These are phyloP conservation scores for Leptographium galeiforme DNA, from an alignment of 2,329 filamentous ascomycete species.

Conservation along the genomic window DNA sequence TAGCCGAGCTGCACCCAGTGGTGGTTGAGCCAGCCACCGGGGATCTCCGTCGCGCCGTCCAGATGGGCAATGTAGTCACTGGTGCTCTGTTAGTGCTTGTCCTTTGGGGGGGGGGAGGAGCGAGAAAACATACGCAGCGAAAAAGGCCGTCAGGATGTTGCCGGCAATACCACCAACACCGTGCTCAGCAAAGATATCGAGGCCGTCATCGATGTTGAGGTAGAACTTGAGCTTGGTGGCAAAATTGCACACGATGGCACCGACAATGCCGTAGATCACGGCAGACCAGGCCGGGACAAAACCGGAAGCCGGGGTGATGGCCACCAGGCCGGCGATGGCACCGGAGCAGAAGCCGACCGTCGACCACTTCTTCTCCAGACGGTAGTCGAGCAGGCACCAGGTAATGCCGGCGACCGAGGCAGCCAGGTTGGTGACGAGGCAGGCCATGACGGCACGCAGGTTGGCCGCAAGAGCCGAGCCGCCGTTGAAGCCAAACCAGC, in stretches of 20 bases:
- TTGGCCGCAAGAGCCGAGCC: slow-evolving; percentile 71
- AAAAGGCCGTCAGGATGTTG: slow-evolving; percentile 65
- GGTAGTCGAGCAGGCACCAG: slow-evolving; percentile 78
- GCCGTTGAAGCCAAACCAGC: slow-evolving; percentile 95
- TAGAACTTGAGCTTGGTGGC: slow-evolving; percentile 68
- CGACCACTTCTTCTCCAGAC: slow-evolving; percentile 86
- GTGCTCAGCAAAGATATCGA: slow-evolving; percentile 88
- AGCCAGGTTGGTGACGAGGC: slow-evolving; percentile 75
- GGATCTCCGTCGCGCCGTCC: slow-evolving; percentile 46
- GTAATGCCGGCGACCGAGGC: slow-evolving; percentile 70
- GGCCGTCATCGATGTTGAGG: slow-evolving; percentile 70
- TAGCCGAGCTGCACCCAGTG: slow-evolving; percentile 60
- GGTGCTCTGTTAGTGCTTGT: slow-evolving; percentile 5
- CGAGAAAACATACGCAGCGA: slow-evolving; percentile 45
- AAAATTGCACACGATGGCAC: slow-evolving; percentile 64
- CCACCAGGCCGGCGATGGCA: slow-evolving; percentile 73
- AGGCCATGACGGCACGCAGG: slow-evolving; percentile 79
- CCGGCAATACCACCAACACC: slow-evolving; percentile 71
- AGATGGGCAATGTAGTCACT: slow-evolving; percentile 60
- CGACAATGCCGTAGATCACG: slow-evolving; percentile 43
- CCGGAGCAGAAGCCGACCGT: slow-evolving; percentile 90
- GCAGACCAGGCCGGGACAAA: slow-evolving; percentile 57
- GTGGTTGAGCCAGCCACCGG: slow-evolving; percentile 58
- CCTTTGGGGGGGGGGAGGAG: not conserved
- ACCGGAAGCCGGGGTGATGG: slow-evolving; percentile 73